Base-by-base conservation (phyloP, 441 rosid species). In the Gossypium schwendimanii region DNA sequence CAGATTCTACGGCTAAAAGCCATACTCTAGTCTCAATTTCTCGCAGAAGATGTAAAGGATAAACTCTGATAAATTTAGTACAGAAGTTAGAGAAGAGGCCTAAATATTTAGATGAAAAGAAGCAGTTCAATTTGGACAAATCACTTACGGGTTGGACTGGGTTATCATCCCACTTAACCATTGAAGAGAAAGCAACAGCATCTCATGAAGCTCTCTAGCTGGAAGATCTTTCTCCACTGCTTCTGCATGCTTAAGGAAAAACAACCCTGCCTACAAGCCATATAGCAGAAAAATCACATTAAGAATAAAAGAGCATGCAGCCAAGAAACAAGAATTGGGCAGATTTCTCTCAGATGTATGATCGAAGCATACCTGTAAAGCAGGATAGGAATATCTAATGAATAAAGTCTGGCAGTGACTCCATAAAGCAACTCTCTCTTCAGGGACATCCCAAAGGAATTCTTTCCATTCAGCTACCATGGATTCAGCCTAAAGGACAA, bases 371-470 rank as follows among this genome's bases (percentile, higher is more conserved):
- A 95, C 99, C 95, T 88, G 91, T 69, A 93, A 82, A 79, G 96
- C 87, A 69, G 96, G 96, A 75, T 91, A 96, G 75, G 97, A 85
- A 80, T 89, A 85, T 89, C 97, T 84, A 69, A 89, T 83, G 80
- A 96, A 93, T 76, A 96, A 83, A 3, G 90, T 89, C 86, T 96
- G 99, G 83, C 99, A 96, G 80, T 96, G 99, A 71, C 90, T 90
- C 98, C 99, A 95, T 76, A 96, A 81, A 71, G 98, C 95, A 79
- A 93, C 90, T 87, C 98, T 89, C 85, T 96, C 99, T 84, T 96
- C 99, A 53, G 96, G 96, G 78, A 96, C 97, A 87, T 95, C 99
- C 99, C 99, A 95, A 61, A 95, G 99, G 82, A 95, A 95, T 79
- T 93, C 98, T 82, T 89, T 93, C 99, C 99, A 95, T 86, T 93